Evolutionary conservation across 108 stramenopile species (phyloP).

Genomic region (Discostella pseudostelligera): DNA sequence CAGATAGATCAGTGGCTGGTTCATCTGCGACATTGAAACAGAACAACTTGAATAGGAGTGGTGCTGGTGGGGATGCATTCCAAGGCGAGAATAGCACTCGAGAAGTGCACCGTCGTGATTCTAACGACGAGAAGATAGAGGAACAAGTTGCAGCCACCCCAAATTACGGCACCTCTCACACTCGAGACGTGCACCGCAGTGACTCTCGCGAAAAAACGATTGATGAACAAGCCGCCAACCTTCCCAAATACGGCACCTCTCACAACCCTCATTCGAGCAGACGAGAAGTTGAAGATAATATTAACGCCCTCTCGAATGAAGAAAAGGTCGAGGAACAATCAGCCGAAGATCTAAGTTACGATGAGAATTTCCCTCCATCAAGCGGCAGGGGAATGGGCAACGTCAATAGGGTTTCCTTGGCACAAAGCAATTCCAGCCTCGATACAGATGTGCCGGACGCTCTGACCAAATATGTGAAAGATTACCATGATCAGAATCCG

Average conservation of each 20-base stretch:
- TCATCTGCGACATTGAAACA: neutral
- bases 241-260: neutral
- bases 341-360: too few relatives aligned
- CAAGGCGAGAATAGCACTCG: too few relatives aligned
- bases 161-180: too few relatives aligned
- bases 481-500: neutral
- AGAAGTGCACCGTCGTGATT: neutral
- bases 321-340: too few relatives aligned
- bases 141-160: neutral
- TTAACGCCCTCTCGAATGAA: too few relatives aligned
- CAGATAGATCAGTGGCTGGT: neutral
- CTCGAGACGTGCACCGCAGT: neutral
- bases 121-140: neutral
- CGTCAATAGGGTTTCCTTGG: too few relatives aligned
- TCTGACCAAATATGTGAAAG: conserved; percentile 7
- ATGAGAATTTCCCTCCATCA: too few relatives aligned
- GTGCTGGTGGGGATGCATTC: too few relatives aligned
- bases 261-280: too few relatives aligned
- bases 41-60: neutral
- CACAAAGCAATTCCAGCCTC: neutral
- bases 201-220: conserved; percentile 2
- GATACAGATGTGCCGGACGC: conserved; percentile 12
- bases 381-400: too few relatives aligned
- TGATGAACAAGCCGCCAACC: neutral
- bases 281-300: too few relatives aligned